Evolutionary conservation across 2,329 filamentous ascomycete genomes (phyloP).

Genomic region (Apiospora pterosperma): DNA sequence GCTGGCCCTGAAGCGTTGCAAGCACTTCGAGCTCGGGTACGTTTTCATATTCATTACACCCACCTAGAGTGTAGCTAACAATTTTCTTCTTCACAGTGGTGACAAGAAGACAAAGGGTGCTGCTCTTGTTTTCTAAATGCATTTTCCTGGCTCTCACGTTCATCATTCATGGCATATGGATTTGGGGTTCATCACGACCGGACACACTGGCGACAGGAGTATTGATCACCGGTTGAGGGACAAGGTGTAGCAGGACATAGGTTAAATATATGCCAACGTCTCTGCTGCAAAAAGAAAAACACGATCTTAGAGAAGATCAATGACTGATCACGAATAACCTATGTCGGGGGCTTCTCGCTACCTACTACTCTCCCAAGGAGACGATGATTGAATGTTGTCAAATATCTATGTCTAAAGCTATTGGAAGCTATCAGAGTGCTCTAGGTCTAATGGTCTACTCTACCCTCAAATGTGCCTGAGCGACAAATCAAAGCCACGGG

Average conservation of each 20-base stretch:
- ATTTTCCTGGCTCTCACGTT: conserved; percentile 20
- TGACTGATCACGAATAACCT: conserved; percentile 1
- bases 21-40: conserved; percentile 99
- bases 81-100: conserved; percentile 64
- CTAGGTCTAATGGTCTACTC: background rate
- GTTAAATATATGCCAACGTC: conserved; percentile 19
- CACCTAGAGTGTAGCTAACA: conserved; percentile 9
- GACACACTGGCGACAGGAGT: conserved; percentile 32
- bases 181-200: conserved; percentile 42
- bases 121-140: conserved; percentile 94
- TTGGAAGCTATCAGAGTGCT: background rate
- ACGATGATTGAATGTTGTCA: background rate
- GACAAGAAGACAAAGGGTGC: conserved; percentile 99
- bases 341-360: background rate
- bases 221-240: conserved; percentile 39
- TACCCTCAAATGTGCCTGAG: background rate
- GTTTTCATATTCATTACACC: conserved; percentile 33
- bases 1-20: conserved; percentile 98
- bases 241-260: conserved; percentile 18
- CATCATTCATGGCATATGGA: conserved; percentile 42
- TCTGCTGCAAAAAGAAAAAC: conserved; percentile 1
- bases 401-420: background rate
- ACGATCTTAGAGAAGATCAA: conserved; percentile 3
- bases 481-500: background rate
- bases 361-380: background rate